phyloP scores from a whole-genome alignment of 768 basidiomycete species.

The Agaricus sinodeliciosus region DNA sequence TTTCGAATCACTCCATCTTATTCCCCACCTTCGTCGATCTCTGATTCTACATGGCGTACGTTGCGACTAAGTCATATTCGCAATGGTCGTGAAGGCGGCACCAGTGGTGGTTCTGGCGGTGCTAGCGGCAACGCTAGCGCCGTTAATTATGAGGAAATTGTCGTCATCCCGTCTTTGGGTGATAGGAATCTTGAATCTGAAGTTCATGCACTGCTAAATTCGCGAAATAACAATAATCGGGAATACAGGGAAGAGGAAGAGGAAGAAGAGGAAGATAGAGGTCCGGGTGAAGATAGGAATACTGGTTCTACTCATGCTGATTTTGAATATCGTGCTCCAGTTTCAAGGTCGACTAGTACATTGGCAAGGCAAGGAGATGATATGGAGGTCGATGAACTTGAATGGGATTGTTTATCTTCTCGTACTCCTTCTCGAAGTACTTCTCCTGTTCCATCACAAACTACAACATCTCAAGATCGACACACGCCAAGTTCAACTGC shows the following conservation, averaged over 20 bases:
- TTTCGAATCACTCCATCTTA: slow-evolving; percentile 43
- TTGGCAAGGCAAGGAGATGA: slow-evolving; percentile 23
- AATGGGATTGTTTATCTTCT: slow-evolving; percentile 50
- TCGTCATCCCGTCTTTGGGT: slow-evolving; percentile 51
- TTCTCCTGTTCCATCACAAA: slow-evolving; percentile 28
- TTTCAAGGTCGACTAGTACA: slow-evolving; percentile 9
- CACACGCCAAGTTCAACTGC: background rate
- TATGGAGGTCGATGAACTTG: slow-evolving; percentile 45
- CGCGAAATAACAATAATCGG: slow-evolving; percentile 25
- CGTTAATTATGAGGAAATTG: slow-evolving; percentile 40
- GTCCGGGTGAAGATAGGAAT: slow-evolving; percentile 18
- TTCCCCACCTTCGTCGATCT: slow-evolving; percentile 35
- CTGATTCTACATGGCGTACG: slow-evolving; percentile 40
- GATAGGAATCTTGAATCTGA: slow-evolving; percentile 50
- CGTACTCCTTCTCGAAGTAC: slow-evolving; percentile 23
- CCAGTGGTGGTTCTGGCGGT: too few species aligned
- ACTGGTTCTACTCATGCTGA: slow-evolving; percentile 24
- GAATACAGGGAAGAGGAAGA: slow-evolving; percentile 15
- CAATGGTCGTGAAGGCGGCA: slow-evolving; percentile 14
- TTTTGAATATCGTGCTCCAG: slow-evolving; percentile 20
- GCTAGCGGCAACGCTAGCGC: too few species aligned
- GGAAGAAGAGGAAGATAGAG: slow-evolving; percentile 14
- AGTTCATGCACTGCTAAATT: slow-evolving; percentile 46
- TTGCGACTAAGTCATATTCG: slow-evolving; percentile 18
- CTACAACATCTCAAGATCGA: background rate